Evolutionary conservation across 2,329 filamentous ascomycete genomes (phyloP), one percentile per base, ranked within the genome.

Genomic region (Xylariaceae sp.): DNA sequence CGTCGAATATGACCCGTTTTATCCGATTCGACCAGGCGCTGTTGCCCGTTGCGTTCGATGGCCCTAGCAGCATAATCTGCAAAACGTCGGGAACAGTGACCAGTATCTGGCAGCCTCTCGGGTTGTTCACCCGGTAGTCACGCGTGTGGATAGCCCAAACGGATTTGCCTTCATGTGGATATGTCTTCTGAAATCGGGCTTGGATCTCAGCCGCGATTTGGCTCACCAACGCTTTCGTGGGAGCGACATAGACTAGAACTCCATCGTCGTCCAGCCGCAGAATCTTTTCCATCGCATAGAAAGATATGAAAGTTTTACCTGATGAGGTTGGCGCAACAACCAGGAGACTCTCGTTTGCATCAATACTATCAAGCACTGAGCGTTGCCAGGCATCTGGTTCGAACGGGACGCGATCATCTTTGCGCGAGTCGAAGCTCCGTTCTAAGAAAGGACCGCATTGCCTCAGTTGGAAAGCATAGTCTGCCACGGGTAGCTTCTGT

Each of bases 291-390:
- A 92, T 93, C 1, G 89, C 89, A 66, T 93, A 92, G 72, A 92
- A 93, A 0, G 84, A 88, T 60, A 92, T 92, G 71, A 92, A 93
- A 0, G 89, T 93, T 72, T 92, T 93, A 63, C 89, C 89, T 0
- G 89, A 86, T 23, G 86, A 89, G 0, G 89, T 93, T 0, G 89
- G 89, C 0, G 89, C 89, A 7, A 92, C 85, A 0, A 91, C 87
- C 60, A 92, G 86, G 0, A 90, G 75, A 65, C 87, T 90, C 64
- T 85, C 82, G 56, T 88, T 78, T 0, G 78, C 79, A 70, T 93
- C 89, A 44, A 92, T 86, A 45, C 84, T 82, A 63, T 93, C 87
- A 0, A 93, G 77, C 0, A 92, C 88, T 44, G 83, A 78, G 57
- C 87, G 77, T 72, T 93, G 89, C 89, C 89, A 93, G 2, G 81